phyloP scores from a whole-genome alignment of 1,139 yeast species.

The Kodamaea ohmeri region DNA sequence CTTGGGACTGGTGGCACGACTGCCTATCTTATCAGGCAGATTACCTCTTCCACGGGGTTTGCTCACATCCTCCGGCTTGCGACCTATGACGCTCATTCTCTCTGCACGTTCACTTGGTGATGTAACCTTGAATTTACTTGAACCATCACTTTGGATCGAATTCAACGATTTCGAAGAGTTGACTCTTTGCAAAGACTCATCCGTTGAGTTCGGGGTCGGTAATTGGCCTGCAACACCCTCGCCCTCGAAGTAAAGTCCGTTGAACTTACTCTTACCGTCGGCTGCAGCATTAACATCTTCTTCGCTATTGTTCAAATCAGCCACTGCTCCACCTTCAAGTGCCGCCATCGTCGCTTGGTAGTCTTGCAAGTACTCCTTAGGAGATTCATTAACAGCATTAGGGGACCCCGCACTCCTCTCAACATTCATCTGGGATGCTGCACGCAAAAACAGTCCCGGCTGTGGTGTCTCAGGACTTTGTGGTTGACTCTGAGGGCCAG shows the following conservation, averaged over 20 bases:
- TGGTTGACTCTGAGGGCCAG: slow-evolving; percentile 4
- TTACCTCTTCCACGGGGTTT: slow-evolving; percentile 9
- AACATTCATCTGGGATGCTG: background rate
- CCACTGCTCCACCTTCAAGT: slow-evolving; percentile 14
- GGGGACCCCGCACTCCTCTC: slow-evolving; percentile 4
- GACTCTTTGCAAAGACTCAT: slow-evolving; percentile 21
- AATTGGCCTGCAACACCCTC: slow-evolving; percentile 14
- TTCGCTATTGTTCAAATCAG: slow-evolving; percentile 4
- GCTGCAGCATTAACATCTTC: slow-evolving; percentile 4
- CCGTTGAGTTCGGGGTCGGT: slow-evolving; percentile 20
- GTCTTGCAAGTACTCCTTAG: slow-evolving; percentile 10
- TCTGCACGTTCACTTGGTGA: slow-evolving; percentile 22
- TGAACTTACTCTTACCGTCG: background rate
- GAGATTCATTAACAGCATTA: too few species aligned
- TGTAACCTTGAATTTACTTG: slow-evolving; percentile 34
- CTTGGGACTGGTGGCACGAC: slow-evolving; percentile 8
- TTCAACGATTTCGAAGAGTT: slow-evolving; percentile 32
- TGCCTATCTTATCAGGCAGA: slow-evolving; percentile 10
- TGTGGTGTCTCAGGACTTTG: slow-evolving; percentile 2
- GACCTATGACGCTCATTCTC: slow-evolving; percentile 13
- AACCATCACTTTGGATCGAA: slow-evolving; percentile 40
- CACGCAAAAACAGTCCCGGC: background rate
- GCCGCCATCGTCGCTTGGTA: slow-evolving; percentile 10
- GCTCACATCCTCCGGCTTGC: slow-evolving; percentile 8
- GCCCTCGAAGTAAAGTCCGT: background rate